Percentiles rank a stretch among this genome's conserved stretches.
Conservation (phyloP, 202 grass and related monocot genomes). For the Schoenoplectus tabernaemontani region DNA sequence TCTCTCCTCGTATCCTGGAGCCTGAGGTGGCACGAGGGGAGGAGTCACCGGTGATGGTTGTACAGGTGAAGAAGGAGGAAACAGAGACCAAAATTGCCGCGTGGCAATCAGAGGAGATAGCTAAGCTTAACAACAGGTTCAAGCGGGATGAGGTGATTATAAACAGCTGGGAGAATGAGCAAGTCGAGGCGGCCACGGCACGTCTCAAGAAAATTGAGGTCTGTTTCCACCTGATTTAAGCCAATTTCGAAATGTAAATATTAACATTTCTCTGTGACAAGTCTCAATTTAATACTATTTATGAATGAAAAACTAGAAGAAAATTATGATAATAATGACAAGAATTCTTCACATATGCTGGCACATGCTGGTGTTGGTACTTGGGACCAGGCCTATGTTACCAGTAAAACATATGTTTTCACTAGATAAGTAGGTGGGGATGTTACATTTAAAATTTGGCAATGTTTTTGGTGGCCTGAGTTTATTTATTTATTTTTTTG, state of each 20-base stretch:
- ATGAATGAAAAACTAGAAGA: neutral
- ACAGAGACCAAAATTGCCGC: constrained; percentile 60
- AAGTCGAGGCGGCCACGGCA: constrained; percentile 35
- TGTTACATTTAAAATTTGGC: neutral
- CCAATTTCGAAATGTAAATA: neutral
- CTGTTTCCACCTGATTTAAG: neutral
- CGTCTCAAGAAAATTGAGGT: constrained; percentile 60
- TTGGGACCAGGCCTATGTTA: neutral
- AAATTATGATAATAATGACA: neutral
- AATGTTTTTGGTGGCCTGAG: neutral
- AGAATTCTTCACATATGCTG: neutral
- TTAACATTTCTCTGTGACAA: neutral
- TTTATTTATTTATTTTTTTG: neutral
- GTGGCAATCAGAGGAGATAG: constrained; percentile 53
- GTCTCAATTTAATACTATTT: neutral
- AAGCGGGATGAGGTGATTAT: constrained; percentile 58
- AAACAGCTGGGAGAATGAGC: constrained; percentile 52
- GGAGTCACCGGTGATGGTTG: constrained; percentile 29
- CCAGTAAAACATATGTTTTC: neutral
- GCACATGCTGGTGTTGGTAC: neutral
- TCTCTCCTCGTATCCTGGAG: neutral
- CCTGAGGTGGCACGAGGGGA: neutral
- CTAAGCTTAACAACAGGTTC: constrained; percentile 56
- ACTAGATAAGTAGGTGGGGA: neutral
- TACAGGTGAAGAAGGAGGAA: constrained; percentile 66